Conservation (phyloP, 176 grass and related monocot genomes). For the Dactylis glomerata region DNA sequence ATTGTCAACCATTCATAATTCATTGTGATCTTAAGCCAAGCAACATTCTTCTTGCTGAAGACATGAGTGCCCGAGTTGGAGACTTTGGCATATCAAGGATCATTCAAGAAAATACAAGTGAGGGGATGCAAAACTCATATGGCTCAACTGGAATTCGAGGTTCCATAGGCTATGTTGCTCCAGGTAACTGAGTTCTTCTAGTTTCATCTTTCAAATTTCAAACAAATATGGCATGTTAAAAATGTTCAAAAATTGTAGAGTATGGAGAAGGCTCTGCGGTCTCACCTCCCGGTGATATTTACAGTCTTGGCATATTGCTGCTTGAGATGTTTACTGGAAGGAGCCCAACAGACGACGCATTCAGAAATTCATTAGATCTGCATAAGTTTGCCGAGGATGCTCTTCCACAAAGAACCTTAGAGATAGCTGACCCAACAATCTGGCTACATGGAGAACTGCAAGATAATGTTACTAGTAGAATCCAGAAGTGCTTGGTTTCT, state of each 20-base stretch:
- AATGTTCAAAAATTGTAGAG: neutral
- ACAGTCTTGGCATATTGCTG: conserved; percentile 8
- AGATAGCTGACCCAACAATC: conserved; percentile 3
- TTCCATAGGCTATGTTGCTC: neutral
- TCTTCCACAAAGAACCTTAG: neutral
- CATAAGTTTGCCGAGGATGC: neutral
- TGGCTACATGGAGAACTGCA: neutral
- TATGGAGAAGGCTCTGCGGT: neutral
- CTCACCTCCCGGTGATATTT: neutral
- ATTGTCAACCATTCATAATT: neutral
- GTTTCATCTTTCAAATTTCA: neutral
- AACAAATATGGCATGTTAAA: neutral
- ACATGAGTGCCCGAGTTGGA: neutral
- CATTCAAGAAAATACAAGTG: neutral
- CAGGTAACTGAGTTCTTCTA: neutral
- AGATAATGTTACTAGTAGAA: neutral
- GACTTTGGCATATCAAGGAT: neutral
- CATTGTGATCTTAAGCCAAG: neutral
- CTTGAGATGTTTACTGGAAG: conserved; percentile 6
- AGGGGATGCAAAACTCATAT: neutral
- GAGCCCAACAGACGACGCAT: neutral
- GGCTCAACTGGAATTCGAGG: neutral
- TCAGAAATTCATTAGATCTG: neutral
- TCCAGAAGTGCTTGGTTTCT: neutral
- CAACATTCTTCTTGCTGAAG: neutral